Evolutionary conservation across 2,329 filamentous ascomycete genomes (phyloP).

Genomic region (Sarocladium strictum): DNA sequence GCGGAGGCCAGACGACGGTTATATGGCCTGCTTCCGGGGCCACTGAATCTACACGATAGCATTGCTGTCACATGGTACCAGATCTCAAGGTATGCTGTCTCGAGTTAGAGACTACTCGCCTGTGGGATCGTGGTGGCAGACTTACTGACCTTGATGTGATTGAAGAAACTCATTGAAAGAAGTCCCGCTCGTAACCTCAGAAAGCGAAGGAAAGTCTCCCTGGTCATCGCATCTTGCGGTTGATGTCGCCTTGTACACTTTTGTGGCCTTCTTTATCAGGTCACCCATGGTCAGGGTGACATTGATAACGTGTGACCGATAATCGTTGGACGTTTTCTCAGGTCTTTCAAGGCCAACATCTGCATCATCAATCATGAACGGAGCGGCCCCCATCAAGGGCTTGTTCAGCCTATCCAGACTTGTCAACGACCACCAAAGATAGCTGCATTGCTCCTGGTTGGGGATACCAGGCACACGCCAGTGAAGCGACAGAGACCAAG

Average conservation of each 20-base stretch:
- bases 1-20: slow-evolving; percentile 14
- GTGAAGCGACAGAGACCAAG: slow-evolving; percentile 19
- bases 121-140: too few species aligned
- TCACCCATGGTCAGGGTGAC: slow-evolving; percentile 14
- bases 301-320: slow-evolving; percentile 13
- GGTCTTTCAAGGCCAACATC: slow-evolving; percentile 14
- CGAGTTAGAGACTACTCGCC: too few species aligned
- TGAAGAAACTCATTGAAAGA: slow-evolving; percentile 11
- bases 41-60: slow-evolving; percentile 17
- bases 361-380: slow-evolving; percentile 18
- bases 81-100: slow-evolving; percentile 15
- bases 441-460: slow-evolving; percentile 13
- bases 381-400: slow-evolving; percentile 16
- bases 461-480: slow-evolving; percentile 14
- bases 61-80: slow-evolving; percentile 18
- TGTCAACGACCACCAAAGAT: slow-evolving; percentile 16
- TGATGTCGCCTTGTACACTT: slow-evolving; percentile 15
- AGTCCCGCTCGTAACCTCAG: slow-evolving; percentile 1
- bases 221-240: slow-evolving; percentile 12
- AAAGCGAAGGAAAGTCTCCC: slow-evolving; percentile 13
- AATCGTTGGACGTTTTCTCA: not conserved
- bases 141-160: slow-evolving; percentile 13
- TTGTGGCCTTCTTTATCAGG: slow-evolving; percentile 15
- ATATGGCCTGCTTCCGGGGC: slow-evolving; percentile 15
- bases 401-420: slow-evolving; percentile 18